Conservation (phyloP, 305 asterid genomes). For the Fraxinus sp. region DNA sequence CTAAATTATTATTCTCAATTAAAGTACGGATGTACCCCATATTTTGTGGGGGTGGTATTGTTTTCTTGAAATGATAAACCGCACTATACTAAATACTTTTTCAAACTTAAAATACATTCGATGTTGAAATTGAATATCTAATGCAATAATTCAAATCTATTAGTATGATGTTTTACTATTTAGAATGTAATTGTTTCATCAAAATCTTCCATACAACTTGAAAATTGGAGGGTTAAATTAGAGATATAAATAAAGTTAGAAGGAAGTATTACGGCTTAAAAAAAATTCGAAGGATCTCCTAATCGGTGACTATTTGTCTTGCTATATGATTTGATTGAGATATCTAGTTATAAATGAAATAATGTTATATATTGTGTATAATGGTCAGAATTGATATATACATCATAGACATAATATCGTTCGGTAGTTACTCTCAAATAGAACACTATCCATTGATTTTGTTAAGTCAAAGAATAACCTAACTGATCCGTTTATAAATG, state of each 20-base stretch:
- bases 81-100: not conserved
- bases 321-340: not conserved
- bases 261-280: not conserved
- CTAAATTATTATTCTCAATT: not conserved
- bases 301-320: not conserved
- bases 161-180: not conserved
- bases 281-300: not conserved
- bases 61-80: not conserved
- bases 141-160: not conserved
- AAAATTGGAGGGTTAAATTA: not conserved
- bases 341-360: not conserved
- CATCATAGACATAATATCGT: not conserved
- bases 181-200: not conserved
- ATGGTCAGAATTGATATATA: not conserved
- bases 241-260: not conserved
- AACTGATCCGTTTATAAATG: not conserved
- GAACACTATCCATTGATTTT: not conserved
- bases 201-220: not conserved
- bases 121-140: not conserved
- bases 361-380: too few relatives aligned
- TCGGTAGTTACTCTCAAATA: not conserved
- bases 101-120: not conserved
- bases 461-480: not conserved
- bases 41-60: not conserved
- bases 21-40: not conserved